Evolutionary conservation across 2,329 filamentous ascomycete genomes (phyloP), one percentile per base, ranked within the genome.

Genomic region (Polychaeton citri): DNA sequence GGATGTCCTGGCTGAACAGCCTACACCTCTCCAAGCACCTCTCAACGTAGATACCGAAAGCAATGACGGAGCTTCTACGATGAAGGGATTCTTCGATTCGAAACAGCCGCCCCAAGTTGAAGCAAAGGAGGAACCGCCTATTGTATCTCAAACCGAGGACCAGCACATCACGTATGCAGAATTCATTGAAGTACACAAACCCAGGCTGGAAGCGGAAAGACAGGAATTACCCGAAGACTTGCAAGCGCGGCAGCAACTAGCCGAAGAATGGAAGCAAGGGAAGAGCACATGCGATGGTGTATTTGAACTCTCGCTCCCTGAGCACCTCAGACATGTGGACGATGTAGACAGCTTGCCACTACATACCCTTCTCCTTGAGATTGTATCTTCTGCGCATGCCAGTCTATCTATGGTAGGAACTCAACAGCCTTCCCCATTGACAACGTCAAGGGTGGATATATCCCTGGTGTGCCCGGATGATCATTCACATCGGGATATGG

Each of bases 381-480:
- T 46, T 9, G 52, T 54, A 35, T 43, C 45, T 16, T 45, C 38
- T 26, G 38, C 46, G 7, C 38, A 41, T 30, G 51, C 52, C 20
- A 35, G 34, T 15, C 33, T 40, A 31, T 21, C 33, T 5, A 13
- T 31, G 13, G 31, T 31, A 10, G 30, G 26, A 17, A 21, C 30
- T 19, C 12, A 30, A 13, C 30, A 34, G 10, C 19, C 24, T 7
- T 17, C 12, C 5, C 18, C 15, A n/a, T 48, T 43, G 35, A 47
- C 52, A 10, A 46, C 49, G 8, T 50, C 45, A 7, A 41, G 47
- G 21, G 45, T 53, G 7, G 53, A 56, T 32, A 20, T 55, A 13
- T 49, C 49, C 7, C 36, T 56, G 24, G 69, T 75, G 38, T 77
- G 74, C 42, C 72, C 74, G 5, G 53, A 56, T 2, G 65, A 66